Conservation (phyloP, 306 rosid species). For the Sesbania bispinosa region DNA sequence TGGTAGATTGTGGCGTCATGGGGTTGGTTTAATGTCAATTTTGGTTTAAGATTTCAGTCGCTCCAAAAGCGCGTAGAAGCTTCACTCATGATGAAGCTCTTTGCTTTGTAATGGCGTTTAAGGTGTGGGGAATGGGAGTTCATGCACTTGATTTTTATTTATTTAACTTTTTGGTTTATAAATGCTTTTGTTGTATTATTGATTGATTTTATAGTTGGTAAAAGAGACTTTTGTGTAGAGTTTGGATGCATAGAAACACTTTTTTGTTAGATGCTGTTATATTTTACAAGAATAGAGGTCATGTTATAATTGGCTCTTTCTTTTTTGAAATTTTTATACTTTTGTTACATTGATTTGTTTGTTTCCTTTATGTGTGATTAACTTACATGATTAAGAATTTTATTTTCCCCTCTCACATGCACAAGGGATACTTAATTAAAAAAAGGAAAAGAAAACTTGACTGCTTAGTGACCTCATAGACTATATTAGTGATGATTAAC, state of each 20-base stretch:
- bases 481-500: too few species aligned
- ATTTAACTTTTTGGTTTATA: not conserved
- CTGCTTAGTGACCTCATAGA: too few species aligned
- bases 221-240: conserved; percentile 35
- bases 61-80: conserved; percentile 39
- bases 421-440: not conserved
- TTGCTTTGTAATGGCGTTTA: conserved; percentile 7
- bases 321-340: conserved; percentile 15
- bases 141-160: conserved; percentile 8
- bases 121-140: conserved; percentile 22
- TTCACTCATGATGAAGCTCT: conserved; percentile 31
- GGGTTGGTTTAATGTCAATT: conserved; percentile 35
- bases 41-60: conserved; percentile 35
- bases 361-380: conserved; percentile 24
- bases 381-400: not conserved
- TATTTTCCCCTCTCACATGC: conserved; percentile 2
- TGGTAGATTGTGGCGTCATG: too few species aligned
- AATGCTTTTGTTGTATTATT: conserved; percentile 27
- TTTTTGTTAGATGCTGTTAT: conserved; percentile 50
- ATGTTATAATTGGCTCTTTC: conserved; percentile 47
- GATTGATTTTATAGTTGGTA: conserved; percentile 24
- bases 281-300: conserved; percentile 31
- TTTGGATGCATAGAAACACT: conserved; percentile 35
- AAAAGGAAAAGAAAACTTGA: not conserved
- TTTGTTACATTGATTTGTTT: conserved; percentile 29